Conservation (phyloP, 371 early-diverging fungal species). For the Sporodiniella umbellata region DNA sequence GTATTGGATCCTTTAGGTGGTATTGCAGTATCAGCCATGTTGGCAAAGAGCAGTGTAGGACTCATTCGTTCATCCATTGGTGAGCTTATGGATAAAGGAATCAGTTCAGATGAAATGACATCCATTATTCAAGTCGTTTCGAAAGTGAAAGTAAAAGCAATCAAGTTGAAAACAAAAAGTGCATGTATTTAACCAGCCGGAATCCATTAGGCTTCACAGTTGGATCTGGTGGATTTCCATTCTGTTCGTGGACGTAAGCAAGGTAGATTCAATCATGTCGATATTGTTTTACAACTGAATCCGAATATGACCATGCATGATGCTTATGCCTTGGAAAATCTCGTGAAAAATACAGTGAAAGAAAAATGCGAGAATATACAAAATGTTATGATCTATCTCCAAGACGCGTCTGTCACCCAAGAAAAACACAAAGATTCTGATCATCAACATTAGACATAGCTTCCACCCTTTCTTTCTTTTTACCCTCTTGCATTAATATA, state of each 20-base stretch:
- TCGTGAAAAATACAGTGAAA: conserved; percentile 26
- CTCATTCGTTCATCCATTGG: conserved; percentile 40
- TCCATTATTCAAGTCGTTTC: conserved; percentile 21
- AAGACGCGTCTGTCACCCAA: conserved; percentile 10
- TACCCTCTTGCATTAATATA: no score
- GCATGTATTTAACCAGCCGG: no score
- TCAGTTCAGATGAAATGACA: conserved; percentile 23
- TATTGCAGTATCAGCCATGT: conserved; percentile 57
- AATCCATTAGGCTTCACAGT: conserved; percentile 30
- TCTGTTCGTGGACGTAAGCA: conserved; percentile 47
- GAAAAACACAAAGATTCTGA: neutral
- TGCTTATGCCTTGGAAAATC: conserved; percentile 30
- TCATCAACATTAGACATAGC: neutral
- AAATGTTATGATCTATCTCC: conserved; percentile 33
- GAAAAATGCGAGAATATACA: conserved; percentile 31
- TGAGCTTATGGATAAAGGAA: conserved; percentile 47
- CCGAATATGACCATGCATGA: conserved; percentile 27
- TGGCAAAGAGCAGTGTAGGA: conserved; percentile 54
- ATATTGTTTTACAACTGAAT: conserved; percentile 34
- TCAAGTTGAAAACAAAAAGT: no score
- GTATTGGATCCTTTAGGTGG: conserved; percentile 67
- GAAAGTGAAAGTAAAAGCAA: conserved; percentile 26
- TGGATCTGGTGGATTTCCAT: conserved; percentile 35
- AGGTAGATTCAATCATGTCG: conserved; percentile 44
- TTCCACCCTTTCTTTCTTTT: neutral